A percentile compares a stretch with the other conserved stretches of the same genome.
phyloP scores from a whole-genome alignment of 2,329 filamentous ascomycete species.

The Calonectria leucothoes region DNA sequence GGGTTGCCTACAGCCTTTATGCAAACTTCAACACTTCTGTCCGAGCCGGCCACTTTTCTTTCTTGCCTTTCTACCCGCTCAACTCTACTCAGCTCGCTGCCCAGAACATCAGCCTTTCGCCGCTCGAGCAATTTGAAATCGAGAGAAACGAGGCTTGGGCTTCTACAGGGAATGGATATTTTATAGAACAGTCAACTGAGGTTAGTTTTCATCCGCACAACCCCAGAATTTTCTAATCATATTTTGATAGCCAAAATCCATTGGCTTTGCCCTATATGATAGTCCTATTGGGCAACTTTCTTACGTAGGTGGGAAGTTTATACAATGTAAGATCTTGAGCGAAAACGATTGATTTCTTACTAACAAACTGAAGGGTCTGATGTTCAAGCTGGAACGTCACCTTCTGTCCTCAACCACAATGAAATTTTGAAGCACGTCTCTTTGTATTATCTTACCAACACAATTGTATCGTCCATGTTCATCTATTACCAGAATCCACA shows the following conservation, averaged over 20 bases:
- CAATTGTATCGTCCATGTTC: slow-evolving; percentile 34
- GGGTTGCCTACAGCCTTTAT: slow-evolving; percentile 25
- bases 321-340: slow-evolving; percentile 24
- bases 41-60: slow-evolving; percentile 24
- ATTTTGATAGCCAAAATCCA: slow-evolving; percentile 49
- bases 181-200: slow-evolving; percentile 23
- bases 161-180: slow-evolving; percentile 25
- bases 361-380: slow-evolving; percentile 18
- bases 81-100: slow-evolving; percentile 12
- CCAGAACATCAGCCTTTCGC: slow-evolving; percentile 15
- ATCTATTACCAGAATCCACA: slow-evolving; percentile 29
- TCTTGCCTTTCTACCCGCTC: slow-evolving; percentile 27
- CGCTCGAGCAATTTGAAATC: slow-evolving; percentile 16
- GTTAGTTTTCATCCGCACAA: neutral
- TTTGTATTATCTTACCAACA: slow-evolving; percentile 40
- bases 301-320: slow-evolving; percentile 55
- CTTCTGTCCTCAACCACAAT: slow-evolving; percentile 31
- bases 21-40: slow-evolving; percentile 22
- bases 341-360: neutral
- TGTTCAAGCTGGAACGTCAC: slow-evolving; percentile 26
- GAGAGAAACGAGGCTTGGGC: slow-evolving; percentile 4
- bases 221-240: neutral
- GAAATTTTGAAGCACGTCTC: slow-evolving; percentile 35
- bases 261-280: slow-evolving; percentile 51
- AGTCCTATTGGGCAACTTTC: slow-evolving; percentile 56